Percentiles rank a stretch among this genome's conserved stretches.
phyloP scores from a whole-genome alignment of 768 basidiomycete species.

The Hygrophoropsis aurantiaca region DNA sequence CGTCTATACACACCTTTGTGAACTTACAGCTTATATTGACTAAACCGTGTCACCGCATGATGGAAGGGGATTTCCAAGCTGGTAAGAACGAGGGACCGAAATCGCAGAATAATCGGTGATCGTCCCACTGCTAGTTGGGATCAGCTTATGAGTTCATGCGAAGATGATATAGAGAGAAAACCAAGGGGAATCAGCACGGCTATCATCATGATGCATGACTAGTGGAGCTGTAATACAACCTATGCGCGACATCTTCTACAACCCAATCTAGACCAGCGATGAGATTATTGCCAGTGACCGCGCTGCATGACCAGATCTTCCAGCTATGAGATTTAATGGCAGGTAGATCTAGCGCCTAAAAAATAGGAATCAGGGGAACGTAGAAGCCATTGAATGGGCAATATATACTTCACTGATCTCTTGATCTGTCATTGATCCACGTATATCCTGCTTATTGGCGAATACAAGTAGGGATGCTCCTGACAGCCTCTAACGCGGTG shows the following conservation, averaged over 20 bases:
- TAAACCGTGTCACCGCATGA: no score
- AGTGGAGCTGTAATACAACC: slow-evolving; percentile 78
- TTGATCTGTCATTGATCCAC: slow-evolving; percentile 74
- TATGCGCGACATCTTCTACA: slow-evolving; percentile 81
- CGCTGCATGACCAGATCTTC: slow-evolving; percentile 90
- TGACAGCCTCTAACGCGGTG: slow-evolving; percentile 67
- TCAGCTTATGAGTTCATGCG: no score
- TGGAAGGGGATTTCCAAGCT: no score
- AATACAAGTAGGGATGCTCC: slow-evolving; percentile 96
- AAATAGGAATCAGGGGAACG: not conserved
- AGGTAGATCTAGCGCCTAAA: slow-evolving; percentile 75
- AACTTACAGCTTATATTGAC: no score
- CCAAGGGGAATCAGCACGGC: no score
- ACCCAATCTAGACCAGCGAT: slow-evolving; percentile 90
- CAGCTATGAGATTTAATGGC: slow-evolving; percentile 88
- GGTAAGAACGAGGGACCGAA: no score
- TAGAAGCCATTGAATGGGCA: not conserved
- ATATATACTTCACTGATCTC: slow-evolving; percentile 82
- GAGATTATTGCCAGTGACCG: slow-evolving; percentile 84
- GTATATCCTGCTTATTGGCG: slow-evolving; percentile 97
- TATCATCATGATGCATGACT: slow-evolving; percentile 9
- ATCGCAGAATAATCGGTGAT: no score
- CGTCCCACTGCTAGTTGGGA: no score
- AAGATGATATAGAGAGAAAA: no score
- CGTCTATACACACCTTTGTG: no score